Base-by-base conservation (phyloP, 1,284 basidiomycete species). In the Boletus semigastroideus region DNA sequence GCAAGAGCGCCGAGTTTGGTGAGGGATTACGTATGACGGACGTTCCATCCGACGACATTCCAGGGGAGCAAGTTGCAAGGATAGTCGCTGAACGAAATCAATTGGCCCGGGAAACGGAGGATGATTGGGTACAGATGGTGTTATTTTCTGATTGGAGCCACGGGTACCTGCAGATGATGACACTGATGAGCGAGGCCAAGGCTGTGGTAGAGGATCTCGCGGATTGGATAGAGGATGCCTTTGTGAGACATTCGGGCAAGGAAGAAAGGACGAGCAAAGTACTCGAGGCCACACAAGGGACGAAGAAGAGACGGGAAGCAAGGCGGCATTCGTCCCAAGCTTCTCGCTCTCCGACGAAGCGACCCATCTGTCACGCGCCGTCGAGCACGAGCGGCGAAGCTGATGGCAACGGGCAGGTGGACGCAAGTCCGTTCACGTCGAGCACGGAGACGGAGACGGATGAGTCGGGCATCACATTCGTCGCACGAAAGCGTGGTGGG, bases 101-200 rank as follows among this genome's bases (percentile, higher is more conserved):
- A 56, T 73, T 85, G 47, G 72, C 85, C 13, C 73, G 76, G 27
- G 88, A 97, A 72, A 83, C 75, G 27, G 93, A 95, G 57, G 89
- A 92, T 51, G 94, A 98, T 66, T 98, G 95, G 93, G 93, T 98
- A 17, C 89, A 92, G 70, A 88, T 96, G 80, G 86, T 90, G 58
- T 80, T 94, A 51, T 91, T 93, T 70, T 87, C 89, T 41, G 91
- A 92, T 49, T 94, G 92, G 91, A 91, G 90, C 64, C 92, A 95
- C 70, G 94, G 93, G 28, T 97, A 94, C 73, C 80, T 95, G 62
- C 95, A 98, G 74, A 99, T 99, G 96, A 80, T 87, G 30, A 74
- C 81, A 17, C 72, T 98, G 60, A 90, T 98, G 86, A 78, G 74
- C 39, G 94, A 96, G 64, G 92, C 92, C 27, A 78, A 77, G 58